Evolutionary conservation across 768 basidiomycete genomes (phyloP).

Genomic region (Pulveroboletus ravenelii): DNA sequence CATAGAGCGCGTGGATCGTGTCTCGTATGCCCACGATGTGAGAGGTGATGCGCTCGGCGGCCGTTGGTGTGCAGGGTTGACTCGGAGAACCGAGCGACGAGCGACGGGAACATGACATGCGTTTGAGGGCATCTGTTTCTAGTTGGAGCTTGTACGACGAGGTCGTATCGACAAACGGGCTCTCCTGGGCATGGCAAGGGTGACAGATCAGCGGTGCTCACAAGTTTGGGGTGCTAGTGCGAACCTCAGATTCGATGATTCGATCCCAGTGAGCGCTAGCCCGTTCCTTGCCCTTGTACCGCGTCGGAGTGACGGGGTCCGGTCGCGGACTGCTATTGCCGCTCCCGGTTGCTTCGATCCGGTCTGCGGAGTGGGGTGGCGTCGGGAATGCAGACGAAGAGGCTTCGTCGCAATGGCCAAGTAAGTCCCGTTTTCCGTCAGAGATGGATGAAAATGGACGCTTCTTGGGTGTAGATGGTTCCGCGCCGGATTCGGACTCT

Average conservation of each 20-base stretch:
- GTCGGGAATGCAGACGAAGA: constrained; percentile 12
- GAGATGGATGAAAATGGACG: not conserved
- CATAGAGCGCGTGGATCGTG: not conserved
- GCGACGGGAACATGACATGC: not conserved
- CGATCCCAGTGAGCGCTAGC: not conserved
- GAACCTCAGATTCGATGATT: constrained; percentile 6
- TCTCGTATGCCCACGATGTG: not conserved
- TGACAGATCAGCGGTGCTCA: not conserved
- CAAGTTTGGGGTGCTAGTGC: not conserved
- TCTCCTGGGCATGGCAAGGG: constrained; percentile 3
- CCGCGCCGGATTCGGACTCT: constrained; percentile 1
- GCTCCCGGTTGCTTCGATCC: not conserved
- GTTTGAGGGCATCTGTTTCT: not conserved
- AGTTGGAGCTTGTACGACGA: not conserved
- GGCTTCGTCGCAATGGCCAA: not conserved
- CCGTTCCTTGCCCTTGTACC: constrained; percentile 24
- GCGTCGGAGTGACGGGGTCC: constrained; percentile 20
- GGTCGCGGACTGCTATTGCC: not conserved
- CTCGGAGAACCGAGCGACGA: constrained; percentile 2
- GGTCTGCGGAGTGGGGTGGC: constrained; percentile 19
- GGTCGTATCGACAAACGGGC: constrained; percentile 10
- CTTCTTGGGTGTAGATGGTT: constrained; percentile 17
- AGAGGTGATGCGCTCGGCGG: constrained; percentile 25
- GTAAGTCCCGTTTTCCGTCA: not conserved
- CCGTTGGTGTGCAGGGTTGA: not conserved